Evolutionary conservation across 495 filamentous ascomycete species (phyloP).

Genomic region (Penicillium turbatum): DNA sequence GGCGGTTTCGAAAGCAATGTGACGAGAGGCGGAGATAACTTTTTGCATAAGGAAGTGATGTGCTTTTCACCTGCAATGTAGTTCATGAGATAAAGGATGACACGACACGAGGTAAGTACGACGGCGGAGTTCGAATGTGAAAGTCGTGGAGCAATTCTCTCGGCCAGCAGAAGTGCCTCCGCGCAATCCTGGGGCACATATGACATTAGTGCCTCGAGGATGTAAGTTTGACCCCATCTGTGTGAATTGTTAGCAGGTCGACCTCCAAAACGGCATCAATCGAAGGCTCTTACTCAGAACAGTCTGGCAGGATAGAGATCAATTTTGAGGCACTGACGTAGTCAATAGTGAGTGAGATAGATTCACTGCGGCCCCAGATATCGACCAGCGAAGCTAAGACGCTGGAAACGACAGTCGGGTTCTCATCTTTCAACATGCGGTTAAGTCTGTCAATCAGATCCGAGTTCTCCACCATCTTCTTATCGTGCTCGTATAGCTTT

Average conservation of each 20-base stretch:
- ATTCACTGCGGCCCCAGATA: slow-evolving; percentile 97
- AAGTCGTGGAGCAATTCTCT: slow-evolving; percentile 87
- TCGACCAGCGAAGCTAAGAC: slow-evolving; percentile 91
- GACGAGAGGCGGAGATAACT: slow-evolving; percentile 91
- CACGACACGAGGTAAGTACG: slow-evolving; percentile 90
- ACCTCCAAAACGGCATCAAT: background rate
- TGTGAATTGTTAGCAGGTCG: slow-evolving; percentile 24
- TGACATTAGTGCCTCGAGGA: slow-evolving; percentile 95
- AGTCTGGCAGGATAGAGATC: slow-evolving; percentile 92
- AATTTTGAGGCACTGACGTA: slow-evolving; percentile 96
- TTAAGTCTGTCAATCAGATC: slow-evolving; percentile 94
- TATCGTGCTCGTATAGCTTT: slow-evolving; percentile 96
- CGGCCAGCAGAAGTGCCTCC: slow-evolving; percentile 85
- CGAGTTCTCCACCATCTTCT: slow-evolving; percentile 79
- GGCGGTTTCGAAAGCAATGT: slow-evolving; percentile 94
- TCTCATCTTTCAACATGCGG: slow-evolving; percentile 85
- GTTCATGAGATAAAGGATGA: slow-evolving; percentile 98
- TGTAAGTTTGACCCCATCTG: slow-evolving; percentile 99
- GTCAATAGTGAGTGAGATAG: slow-evolving; percentile 97
- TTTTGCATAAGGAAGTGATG: slow-evolving; percentile 81
- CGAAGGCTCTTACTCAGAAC: slow-evolving; percentile 73
- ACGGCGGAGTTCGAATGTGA: slow-evolving; percentile 97
- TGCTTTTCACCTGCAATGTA: slow-evolving; percentile 95
- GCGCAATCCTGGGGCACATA: slow-evolving; percentile 90
- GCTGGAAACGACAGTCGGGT: slow-evolving; percentile 94